A percentile compares a stretch with the other conserved stretches of the same genome.
These are phyloP conservation scores for Phtheirospermum japonicum DNA, from an alignment of 257 asterid genomes.

Conservation along the genomic window DNA sequence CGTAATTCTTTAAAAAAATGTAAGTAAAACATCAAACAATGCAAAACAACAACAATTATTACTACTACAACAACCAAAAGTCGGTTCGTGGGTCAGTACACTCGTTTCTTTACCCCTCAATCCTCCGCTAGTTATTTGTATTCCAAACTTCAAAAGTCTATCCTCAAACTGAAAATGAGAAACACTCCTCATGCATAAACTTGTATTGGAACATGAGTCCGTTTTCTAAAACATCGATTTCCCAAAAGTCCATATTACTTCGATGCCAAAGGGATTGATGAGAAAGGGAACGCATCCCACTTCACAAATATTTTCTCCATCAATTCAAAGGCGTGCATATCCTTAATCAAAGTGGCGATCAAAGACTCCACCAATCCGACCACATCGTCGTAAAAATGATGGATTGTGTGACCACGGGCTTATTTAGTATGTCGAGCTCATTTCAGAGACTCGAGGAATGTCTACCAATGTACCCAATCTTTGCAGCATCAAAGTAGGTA, in stretches of 20 bases:
- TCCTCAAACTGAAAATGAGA: conserved; percentile 29
- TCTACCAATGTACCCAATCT: conserved; percentile 60
- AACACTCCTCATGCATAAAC: conserved; percentile 52
- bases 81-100: conserved; percentile 29
- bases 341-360: too few species aligned
- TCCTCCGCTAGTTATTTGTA: conserved; percentile 23
- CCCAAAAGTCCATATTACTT: conserved; percentile 70
- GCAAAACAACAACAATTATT: too few species aligned
- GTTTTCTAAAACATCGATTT: conserved; percentile 53
- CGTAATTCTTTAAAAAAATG: conserved; percentile 21
- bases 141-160: conserved; percentile 31
- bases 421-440: conserved; percentile 70
- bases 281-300: conserved; percentile 62
- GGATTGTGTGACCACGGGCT: conserved; percentile 60
- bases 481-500: conserved; percentile 70
- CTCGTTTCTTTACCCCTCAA: conserved; percentile 25
- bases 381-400: conserved; percentile 37
- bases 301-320: conserved; percentile 69
- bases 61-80: too few species aligned
- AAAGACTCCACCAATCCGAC: too few species aligned
- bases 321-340: too few species aligned
- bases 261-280: conserved; percentile 62
- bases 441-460: conserved; percentile 81
- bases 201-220: conserved; percentile 57
- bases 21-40: too few species aligned